Conservation (phyloP, 192 early-diverging fungal species). For the Backusella luteola region DNA sequence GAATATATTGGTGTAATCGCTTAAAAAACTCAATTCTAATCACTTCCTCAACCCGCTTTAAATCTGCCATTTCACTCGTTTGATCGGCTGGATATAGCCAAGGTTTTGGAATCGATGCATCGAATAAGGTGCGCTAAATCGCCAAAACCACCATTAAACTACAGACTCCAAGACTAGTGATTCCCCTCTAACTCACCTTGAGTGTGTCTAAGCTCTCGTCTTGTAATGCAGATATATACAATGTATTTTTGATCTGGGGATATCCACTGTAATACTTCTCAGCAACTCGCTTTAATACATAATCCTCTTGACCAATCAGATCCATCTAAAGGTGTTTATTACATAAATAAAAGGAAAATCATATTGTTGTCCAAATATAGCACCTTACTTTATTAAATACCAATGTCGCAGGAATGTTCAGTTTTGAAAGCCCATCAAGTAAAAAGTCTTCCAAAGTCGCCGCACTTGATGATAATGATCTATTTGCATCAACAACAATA, state of each 20-base stretch:
- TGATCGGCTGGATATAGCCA: slow-evolving; percentile 52
- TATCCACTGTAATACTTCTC: slow-evolving; percentile 35
- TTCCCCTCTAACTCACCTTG: slow-evolving; percentile 16
- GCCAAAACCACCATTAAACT: background rate
- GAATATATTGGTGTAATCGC: slow-evolving; percentile 47
- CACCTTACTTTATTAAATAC: slow-evolving; percentile 55
- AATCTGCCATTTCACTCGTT: slow-evolving; percentile 51
- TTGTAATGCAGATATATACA: slow-evolving; percentile 41
- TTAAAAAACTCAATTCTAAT: slow-evolving; percentile 58
- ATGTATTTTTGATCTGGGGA: slow-evolving; percentile 33
- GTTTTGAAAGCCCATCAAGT: slow-evolving; percentile 41
- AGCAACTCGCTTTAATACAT: slow-evolving; percentile 30
- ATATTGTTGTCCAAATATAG: background rate
- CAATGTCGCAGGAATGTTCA: slow-evolving; percentile 46
- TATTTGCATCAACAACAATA: slow-evolving; percentile 51
- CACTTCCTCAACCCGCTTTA: slow-evolving; percentile 56
- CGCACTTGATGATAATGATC: slow-evolving; percentile 32
- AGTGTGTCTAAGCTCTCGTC: slow-evolving; percentile 14
- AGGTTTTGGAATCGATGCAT: slow-evolving; percentile 31
- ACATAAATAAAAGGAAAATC: background rate
- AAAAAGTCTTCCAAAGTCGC: slow-evolving; percentile 44
- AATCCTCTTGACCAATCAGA: slow-evolving; percentile 32
- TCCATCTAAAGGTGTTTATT: slow-evolving; percentile 39
- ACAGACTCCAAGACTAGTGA: background rate
- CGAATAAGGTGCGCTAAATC: slow-evolving; percentile 28